Percentiles rank a stretch among this genome's conserved stretches.
Evolutionary conservation across 1,139 yeast species (phyloP).

Genomic region (Yamadazyma spencermartinsiae): DNA sequence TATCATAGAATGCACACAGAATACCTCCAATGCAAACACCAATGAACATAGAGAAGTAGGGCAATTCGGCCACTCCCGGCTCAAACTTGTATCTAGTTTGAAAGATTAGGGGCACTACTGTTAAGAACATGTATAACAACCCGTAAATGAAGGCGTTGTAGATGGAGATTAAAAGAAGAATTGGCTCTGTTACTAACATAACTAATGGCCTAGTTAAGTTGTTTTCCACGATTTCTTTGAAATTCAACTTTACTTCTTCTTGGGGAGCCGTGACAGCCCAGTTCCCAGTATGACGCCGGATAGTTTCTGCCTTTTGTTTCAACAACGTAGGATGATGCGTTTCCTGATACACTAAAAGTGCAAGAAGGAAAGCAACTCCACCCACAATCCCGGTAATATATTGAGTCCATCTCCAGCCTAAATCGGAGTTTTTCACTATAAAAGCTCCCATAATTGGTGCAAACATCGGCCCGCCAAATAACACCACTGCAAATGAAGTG

Average conservation of each 20-base stretch:
- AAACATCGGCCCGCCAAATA: conserved; percentile 46
- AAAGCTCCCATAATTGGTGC: conserved; percentile 40
- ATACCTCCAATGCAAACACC: conserved; percentile 63
- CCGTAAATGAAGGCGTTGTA: conserved; percentile 85
- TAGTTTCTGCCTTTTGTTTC: conserved; percentile 56
- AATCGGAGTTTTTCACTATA: conserved; percentile 25
- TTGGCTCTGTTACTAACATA: conserved; percentile 72
- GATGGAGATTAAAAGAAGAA: conserved; percentile 61
- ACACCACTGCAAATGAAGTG: conserved; percentile 28
- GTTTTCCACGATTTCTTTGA: conserved; percentile 64
- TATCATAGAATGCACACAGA: conserved; percentile 27
- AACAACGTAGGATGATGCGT: conserved; percentile 51
- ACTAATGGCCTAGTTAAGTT: conserved; percentile 66
- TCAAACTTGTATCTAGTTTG: conserved; percentile 54
- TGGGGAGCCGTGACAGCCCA: conserved; percentile 87
- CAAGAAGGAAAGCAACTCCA: conserved; percentile 27
- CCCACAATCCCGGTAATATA: conserved; percentile 54
- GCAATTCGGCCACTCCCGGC: conserved; percentile 57
- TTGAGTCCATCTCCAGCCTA: conserved; percentile 60
- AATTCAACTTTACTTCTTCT: conserved; percentile 61
- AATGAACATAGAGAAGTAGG: conserved; percentile 57
- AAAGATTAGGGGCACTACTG: conserved; percentile 77
- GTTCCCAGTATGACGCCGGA: conserved; percentile 53
- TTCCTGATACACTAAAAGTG: conserved; percentile 38
- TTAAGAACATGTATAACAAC: conserved; percentile 69